Percentiles rank a stretch among this genome's conserved stretches.
These are phyloP conservation scores for Pilaira anomala DNA, from an alignment of 192 early-diverging fungal genomes.

Conservation along the genomic window DNA sequence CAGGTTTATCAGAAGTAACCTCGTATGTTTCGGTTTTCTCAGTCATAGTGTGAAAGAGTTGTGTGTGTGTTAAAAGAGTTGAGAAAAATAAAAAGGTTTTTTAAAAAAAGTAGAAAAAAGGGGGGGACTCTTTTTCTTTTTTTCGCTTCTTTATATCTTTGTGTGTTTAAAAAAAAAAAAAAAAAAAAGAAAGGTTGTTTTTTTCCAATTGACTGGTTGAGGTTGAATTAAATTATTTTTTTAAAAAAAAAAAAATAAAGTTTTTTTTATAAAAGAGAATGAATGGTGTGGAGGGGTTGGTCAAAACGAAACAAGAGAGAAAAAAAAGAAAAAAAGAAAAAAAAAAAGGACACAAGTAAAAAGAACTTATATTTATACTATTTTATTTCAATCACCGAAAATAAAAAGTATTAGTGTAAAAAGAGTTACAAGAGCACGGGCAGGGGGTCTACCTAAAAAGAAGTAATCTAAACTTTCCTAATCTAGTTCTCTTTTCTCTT, in stretches of 20 bases:
- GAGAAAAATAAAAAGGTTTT: slow-evolving; percentile 4
- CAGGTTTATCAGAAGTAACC: slow-evolving; percentile 20
- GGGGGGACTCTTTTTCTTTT: slow-evolving; percentile 8
- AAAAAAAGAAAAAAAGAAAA: slow-evolving; percentile 20
- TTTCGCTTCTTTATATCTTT: slow-evolving; percentile 13
- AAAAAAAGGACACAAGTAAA: slow-evolving; percentile 1
- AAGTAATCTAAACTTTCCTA: slow-evolving; percentile 7
- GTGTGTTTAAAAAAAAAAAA: slow-evolving; percentile 5
- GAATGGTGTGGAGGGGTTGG: slow-evolving; percentile 6
- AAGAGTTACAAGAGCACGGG: neutral
- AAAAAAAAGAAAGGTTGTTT: slow-evolving; percentile 1
- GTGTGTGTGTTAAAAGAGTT: neutral
- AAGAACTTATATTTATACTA: neutral
- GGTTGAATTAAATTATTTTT: neutral
- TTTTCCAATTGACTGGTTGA: neutral
- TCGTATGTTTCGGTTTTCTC: slow-evolving; percentile 30
- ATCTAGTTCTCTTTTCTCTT: neutral
- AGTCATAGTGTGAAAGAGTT: slow-evolving; percentile 14
- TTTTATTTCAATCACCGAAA: too few species aligned
- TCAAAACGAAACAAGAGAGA: slow-evolving; percentile 15
- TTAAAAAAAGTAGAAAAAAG: slow-evolving; percentile 20
- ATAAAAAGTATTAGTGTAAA: too few species aligned
- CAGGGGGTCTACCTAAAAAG: neutral
- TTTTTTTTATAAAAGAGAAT: neutral
- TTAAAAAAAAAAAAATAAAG: neutral